These are phyloP conservation scores for Passiflora organensis DNA, from an alignment of 345 rosid species.

Conservation along the genomic window DNA sequence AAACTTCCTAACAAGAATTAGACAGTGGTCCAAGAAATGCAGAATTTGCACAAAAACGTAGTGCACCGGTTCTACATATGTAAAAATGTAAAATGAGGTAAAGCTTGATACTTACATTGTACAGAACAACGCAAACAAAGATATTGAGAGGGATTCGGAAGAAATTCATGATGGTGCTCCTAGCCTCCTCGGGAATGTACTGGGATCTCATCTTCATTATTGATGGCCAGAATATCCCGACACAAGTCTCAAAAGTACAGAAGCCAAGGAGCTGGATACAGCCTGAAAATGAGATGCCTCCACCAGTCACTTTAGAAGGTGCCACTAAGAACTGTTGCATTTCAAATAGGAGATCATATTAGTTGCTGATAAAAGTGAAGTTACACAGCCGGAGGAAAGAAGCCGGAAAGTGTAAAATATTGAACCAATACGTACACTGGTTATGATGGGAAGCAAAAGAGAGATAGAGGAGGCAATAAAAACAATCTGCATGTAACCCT, in stretches of 20 bases:
- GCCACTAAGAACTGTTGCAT: constrained; percentile 61
- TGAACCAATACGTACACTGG: constrained; percentile 44
- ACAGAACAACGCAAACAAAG: constrained; percentile 81
- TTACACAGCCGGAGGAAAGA: too few species aligned
- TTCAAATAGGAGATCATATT: too few species aligned
- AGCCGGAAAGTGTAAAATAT: not conserved
- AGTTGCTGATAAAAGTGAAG: too few species aligned
- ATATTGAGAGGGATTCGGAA: constrained; percentile 93
- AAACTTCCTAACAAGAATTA: too few species aligned
- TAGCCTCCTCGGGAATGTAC: constrained; percentile 95
- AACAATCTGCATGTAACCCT: constrained; percentile 91
- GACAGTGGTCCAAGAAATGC: too few species aligned
- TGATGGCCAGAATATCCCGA: constrained; percentile 94
- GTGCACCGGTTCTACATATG: too few species aligned
- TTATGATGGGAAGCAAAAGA: constrained; percentile 71
- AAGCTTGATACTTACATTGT: constrained; percentile 57
- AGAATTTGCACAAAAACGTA: not conserved
- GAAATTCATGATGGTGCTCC: constrained; percentile 98
- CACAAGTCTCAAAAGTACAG: constrained; percentile 90
- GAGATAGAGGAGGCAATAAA: constrained; percentile 61
- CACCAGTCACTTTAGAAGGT: constrained; percentile 64
- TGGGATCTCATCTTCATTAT: constrained; percentile 99
- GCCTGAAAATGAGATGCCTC: constrained; percentile 64
- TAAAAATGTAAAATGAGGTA: too few species aligned
- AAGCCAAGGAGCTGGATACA: constrained; percentile 79